Percentiles rank a stretch among this genome's conserved stretches.
Evolutionary conservation across 164 flowering plant genomes (phyloP).

Genomic region (Magnolia officinalis): DNA sequence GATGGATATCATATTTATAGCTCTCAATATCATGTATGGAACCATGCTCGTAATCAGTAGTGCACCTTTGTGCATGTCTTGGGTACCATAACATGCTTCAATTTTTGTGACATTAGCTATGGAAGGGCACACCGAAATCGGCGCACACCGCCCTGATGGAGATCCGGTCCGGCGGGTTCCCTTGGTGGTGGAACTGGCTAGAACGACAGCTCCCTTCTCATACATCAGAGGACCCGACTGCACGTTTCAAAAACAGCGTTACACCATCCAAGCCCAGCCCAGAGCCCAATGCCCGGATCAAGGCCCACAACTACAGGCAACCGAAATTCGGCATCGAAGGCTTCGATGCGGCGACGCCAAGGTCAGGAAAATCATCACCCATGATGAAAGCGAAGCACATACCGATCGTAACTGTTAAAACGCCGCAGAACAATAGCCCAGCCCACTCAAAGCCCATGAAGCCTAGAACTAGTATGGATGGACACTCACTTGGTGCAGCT

Average conservation of each 20-base stretch:
- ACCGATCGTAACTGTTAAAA: conserved; percentile 9
- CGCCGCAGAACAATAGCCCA: conserved; percentile 18
- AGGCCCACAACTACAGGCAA: conserved; percentile 35
- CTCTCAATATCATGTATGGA: too few species aligned
- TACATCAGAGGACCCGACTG: conserved; percentile 28
- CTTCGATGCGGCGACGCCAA: conserved; percentile 52
- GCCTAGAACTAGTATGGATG: conserved; percentile 35
- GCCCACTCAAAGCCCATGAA: conserved; percentile 26
- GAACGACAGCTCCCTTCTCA: conserved; percentile 54
- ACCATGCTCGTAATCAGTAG: too few species aligned
- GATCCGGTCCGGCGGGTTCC: conserved; percentile 54
- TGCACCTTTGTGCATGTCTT: background rate
- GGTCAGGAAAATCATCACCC: conserved; percentile 50
- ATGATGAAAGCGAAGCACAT: conserved; percentile 24
- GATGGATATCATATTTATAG: too few species aligned
- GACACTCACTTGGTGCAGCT: conserved; percentile 29
- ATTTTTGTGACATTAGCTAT: conserved; percentile 28
- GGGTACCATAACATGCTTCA: too few species aligned
- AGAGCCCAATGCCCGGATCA: conserved; percentile 24
- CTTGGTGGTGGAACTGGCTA: conserved; percentile 96
- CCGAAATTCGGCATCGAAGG: conserved; percentile 30
- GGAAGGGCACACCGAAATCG: conserved; percentile 51
- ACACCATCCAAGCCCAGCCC: conserved; percentile 46
- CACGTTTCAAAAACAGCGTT: conserved; percentile 24
- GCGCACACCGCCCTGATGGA: conserved; percentile 39